Evolutionary conservation across 352 stramenopile species (phyloP).

Genomic region (Plasmopara viticola): DNA sequence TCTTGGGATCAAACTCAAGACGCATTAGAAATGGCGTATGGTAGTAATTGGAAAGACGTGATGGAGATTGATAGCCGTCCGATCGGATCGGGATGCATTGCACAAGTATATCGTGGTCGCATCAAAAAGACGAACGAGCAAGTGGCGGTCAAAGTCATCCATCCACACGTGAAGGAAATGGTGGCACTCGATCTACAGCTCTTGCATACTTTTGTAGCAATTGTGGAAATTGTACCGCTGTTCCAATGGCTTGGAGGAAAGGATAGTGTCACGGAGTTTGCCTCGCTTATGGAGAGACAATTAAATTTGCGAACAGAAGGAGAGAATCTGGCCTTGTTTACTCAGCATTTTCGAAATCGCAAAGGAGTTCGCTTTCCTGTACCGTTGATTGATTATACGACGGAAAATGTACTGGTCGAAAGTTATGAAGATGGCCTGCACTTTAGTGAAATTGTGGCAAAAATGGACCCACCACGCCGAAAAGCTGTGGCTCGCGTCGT

Average conservation of each 20-base stretch:
- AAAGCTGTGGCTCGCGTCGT: constrained; percentile 70
- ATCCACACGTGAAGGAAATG: constrained; percentile 83
- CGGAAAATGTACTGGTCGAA: constrained; percentile 87
- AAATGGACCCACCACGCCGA: constrained; percentile 39
- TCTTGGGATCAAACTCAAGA: constrained; percentile 84
- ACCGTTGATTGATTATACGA: constrained; percentile 62
- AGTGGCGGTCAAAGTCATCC: constrained; percentile 91
- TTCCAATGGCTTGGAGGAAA: constrained; percentile 63
- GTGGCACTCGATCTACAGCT: constrained; percentile 88
- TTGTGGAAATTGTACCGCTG: constrained; percentile 58
- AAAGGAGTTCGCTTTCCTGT: constrained; percentile 69
- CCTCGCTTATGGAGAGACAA: constrained; percentile 83
- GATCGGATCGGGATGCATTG: constrained; percentile 91
- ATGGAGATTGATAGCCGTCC: constrained; percentile 52
- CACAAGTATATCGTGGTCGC: constrained; percentile 90
- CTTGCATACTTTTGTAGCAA: constrained; percentile 47
- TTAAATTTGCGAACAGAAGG: constrained; percentile 89
- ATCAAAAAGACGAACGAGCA: constrained; percentile 54
- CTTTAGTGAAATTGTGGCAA: constrained; percentile 56
- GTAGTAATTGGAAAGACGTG: constrained; percentile 60
- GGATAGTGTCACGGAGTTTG: constrained; percentile 84
- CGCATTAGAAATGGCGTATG: constrained; percentile 79
- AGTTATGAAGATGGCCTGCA: constrained; percentile 80
- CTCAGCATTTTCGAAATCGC: constrained; percentile 59
- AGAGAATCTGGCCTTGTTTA: constrained; percentile 81